Base-by-base conservation (phyloP, 805 yeast species). In the Candida maesae region DNA sequence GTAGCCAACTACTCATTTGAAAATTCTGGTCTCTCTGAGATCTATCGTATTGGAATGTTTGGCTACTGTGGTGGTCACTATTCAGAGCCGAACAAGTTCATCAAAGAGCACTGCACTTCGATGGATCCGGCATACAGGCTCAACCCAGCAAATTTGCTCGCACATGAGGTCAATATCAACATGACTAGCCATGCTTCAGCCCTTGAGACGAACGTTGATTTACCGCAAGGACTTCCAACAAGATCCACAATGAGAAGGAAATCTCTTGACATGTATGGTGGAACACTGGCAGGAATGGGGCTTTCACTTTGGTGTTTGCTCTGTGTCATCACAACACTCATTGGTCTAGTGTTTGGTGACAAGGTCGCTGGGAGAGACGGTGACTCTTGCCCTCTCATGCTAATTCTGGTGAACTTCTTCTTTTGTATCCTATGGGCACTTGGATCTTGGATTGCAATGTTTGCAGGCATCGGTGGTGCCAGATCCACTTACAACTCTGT, bases 11-110 rank as follows among this genome's bases (percentile, higher is more conserved):
- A 40, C 27, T 10, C 35, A 8, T 40, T 40, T 20, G 39, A 29
- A 15, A 25, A 29, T 19, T 35, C 36, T 12, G 32, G 28, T 6
- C 29, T 40, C 12, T 35, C 35, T 4, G 25, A 32, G 3, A n/a
- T 35, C 14, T 40, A 40, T 19, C 18, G 36, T 8, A 12, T 40
- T 25, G 43, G 43, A 16, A 14, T 35, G 27, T 40, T 40, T 31
- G 43, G 43, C 9, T 40, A 35, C 16, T 35, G 38, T 27, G 38
- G 38, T 3, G 38, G 38, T 6, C 7, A 6, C 7, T 26, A 26
- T 12, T 11, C 28, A 9, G 21, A 14, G 15, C 5, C 24, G 15
- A 17, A 24, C 11, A 26, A 17, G 32, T 40, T 40, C 24, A 15
- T 35, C 24, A 35, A n/a, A 13, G 36, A 35, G 6, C 34, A 35